phyloP scores from a whole-genome alignment of 345 rosid species.

The Acer negundo region DNA sequence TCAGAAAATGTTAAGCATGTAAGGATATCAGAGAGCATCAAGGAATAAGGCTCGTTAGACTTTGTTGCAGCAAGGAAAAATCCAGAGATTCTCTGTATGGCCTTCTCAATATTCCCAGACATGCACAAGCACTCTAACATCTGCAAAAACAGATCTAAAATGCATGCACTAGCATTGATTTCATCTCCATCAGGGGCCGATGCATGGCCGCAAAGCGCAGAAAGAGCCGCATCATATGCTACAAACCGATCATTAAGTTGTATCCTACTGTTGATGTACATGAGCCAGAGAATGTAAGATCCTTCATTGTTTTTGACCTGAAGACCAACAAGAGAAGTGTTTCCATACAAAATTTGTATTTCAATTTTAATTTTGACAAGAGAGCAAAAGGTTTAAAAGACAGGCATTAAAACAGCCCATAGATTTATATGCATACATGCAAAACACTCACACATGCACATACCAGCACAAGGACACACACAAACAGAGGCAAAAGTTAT shows the following conservation, averaged over 20 bases:
- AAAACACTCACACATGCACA: not conserved
- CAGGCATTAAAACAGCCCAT: not conserved
- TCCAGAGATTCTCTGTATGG: slow-evolving; percentile 52
- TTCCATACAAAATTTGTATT: slow-evolving; percentile 41
- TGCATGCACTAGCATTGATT: slow-evolving; percentile 67
- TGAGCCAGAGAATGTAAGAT: slow-evolving; percentile 87
- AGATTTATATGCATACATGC: not conserved
- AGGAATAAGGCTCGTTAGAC: slow-evolving; percentile 61
- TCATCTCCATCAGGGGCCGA: slow-evolving; percentile 42
- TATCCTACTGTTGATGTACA: slow-evolving; percentile 81
- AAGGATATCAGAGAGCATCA: slow-evolving; percentile 76
- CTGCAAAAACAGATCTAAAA: slow-evolving; percentile 88
- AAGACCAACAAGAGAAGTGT: slow-evolving; percentile 37
- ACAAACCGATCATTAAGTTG: slow-evolving; percentile 62
- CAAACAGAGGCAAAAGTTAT: not conserved
- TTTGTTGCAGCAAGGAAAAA: slow-evolving; percentile 42
- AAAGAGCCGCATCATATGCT: slow-evolving; percentile 76
- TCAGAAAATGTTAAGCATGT: slow-evolving; percentile 85
- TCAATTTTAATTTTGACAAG: slow-evolving; percentile 9
- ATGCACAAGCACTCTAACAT: slow-evolving; percentile 77
- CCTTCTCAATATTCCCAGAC: slow-evolving; percentile 72
- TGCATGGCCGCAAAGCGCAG: slow-evolving; percentile 52
- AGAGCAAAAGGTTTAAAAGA: slow-evolving; percentile 9
- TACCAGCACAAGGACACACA: not conserved
- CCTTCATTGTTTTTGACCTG: slow-evolving; percentile 72